Conservation (phyloP, 2,329 filamentous ascomycete species). For the Trichoderma sp. region DNA sequence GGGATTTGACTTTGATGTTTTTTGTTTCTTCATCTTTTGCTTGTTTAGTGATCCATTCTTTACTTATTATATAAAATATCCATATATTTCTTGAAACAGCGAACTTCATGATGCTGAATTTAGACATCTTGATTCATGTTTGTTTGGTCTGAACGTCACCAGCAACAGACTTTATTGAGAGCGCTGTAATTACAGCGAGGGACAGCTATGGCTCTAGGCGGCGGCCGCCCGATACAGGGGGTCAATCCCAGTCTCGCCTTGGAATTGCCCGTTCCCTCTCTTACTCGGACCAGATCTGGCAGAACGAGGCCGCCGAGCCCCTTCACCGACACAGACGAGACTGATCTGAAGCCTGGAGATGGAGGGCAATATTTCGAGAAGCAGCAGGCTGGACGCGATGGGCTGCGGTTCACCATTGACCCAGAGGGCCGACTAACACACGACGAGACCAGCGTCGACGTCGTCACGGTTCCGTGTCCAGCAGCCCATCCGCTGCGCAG, state of each 20-base stretch:
- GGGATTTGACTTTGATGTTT: conserved; percentile 4
- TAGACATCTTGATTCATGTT: neutral
- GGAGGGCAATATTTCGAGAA: conserved; percentile 6
- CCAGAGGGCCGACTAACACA: conserved; percentile 38
- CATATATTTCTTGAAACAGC: neutral
- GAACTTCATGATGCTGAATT: neutral
- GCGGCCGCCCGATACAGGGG: conserved; percentile 7
- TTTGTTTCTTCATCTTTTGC: neutral
- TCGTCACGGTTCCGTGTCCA: conserved; percentile 53
- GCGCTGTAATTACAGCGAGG: neutral
- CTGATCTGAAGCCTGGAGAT: conserved; percentile 12
- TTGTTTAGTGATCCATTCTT: neutral
- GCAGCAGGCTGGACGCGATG: neutral
- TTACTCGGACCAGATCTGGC: conserved; percentile 15
- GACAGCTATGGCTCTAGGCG: conserved; percentile 24
- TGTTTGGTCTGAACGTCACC: neutral
- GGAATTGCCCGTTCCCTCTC: neutral
- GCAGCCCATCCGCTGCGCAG: conserved; percentile 51
- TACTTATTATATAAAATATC: neutral
- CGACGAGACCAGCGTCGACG: conserved; percentile 53
- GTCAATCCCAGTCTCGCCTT: conserved; percentile 16
- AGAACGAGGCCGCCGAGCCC: conserved; percentile 8
- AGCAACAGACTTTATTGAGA: neutral
- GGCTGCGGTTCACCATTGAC: conserved; percentile 33
- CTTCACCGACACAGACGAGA: conserved; percentile 17